Conservation (phyloP, 2,329 filamentous ascomycete genomes). For the Hypoxylon sp. region DNA sequence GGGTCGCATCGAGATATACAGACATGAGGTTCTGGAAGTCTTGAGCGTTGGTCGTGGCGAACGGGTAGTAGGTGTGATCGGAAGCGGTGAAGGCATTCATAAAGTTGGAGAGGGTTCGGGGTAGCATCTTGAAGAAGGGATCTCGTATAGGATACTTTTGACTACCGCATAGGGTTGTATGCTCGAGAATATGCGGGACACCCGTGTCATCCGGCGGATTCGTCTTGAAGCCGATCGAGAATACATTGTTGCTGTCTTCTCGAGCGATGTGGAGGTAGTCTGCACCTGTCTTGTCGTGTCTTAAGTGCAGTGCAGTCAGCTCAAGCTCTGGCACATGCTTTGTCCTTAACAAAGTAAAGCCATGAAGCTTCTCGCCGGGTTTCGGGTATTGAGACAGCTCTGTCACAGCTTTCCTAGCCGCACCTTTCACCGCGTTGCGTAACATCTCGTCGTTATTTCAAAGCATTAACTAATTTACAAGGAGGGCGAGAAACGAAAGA, state of each 20-base stretch:
- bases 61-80: slow-evolving; percentile 97
- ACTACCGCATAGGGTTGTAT: slow-evolving; percentile 96
- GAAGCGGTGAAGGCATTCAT: slow-evolving; percentile 99
- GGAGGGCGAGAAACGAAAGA: slow-evolving; percentile 11
- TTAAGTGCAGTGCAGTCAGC: slow-evolving; percentile 88
- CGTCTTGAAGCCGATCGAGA: slow-evolving; percentile 99
- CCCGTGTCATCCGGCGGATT: slow-evolving; percentile 97
- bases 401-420: slow-evolving; percentile 76
- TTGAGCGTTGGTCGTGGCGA: slow-evolving; percentile 94
- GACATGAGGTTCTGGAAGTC: slow-evolving; percentile 97
- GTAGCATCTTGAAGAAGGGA: slow-evolving; percentile 99
- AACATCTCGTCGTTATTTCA: slow-evolving; percentile 59
- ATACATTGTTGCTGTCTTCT: slow-evolving; percentile 99
- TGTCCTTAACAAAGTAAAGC: slow-evolving; percentile 89
- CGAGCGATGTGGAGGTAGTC: slow-evolving; percentile 96
- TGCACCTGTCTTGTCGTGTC: slow-evolving; percentile 95
- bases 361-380: slow-evolving; percentile 88
- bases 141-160: slow-evolving; percentile 98
- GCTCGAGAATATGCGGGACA: slow-evolving; percentile 96
- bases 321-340: slow-evolving; percentile 97
- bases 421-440: slow-evolving; percentile 63
- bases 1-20: slow-evolving; percentile 94
- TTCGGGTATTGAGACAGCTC: slow-evolving; percentile 82
- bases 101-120: slow-evolving; percentile 97
- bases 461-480: slow-evolving; percentile 2